These are phyloP conservation scores for Trametopsis cervina DNA, from an alignment of 768 basidiomycete genomes.

Conservation along the genomic window DNA sequence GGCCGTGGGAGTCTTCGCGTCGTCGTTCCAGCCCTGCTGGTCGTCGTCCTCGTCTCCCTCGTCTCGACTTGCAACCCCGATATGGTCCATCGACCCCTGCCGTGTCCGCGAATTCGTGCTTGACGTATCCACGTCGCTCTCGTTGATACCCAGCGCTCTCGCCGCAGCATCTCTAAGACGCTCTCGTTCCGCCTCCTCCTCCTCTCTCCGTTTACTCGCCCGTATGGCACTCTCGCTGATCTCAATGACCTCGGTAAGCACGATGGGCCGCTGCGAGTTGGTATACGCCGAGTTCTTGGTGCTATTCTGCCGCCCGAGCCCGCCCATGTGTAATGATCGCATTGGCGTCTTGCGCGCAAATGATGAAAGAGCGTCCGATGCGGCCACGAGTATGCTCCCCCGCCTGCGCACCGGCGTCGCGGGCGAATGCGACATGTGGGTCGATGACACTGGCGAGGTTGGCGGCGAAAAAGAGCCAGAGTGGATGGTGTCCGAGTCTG, in stretches of 20 bases:
- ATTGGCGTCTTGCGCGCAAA: slow-evolving; percentile 9
- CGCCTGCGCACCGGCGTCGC: slow-evolving; percentile 11
- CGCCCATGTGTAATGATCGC: slow-evolving; percentile 13
- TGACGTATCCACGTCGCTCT: slow-evolving; percentile 32
- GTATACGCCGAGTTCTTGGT: background rate
- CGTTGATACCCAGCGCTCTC: slow-evolving; percentile 64
- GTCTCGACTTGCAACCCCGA: slow-evolving; percentile 8
- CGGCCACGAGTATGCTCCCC: slow-evolving; percentile 19
- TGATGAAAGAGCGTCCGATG: slow-evolving; percentile 19
- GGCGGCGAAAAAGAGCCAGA: background rate
- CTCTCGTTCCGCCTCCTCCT: slow-evolving; percentile 67
- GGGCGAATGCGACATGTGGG: slow-evolving; percentile 8
- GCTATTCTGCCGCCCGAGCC: slow-evolving; percentile 16
- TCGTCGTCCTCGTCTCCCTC: slow-evolving; percentile 33
- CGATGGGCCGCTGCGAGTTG: slow-evolving; percentile 26
- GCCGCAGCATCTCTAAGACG: slow-evolving; percentile 72
- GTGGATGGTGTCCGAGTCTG: slow-evolving; percentile 4
- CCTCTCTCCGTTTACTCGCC: slow-evolving; percentile 24
- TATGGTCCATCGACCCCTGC: slow-evolving; percentile 19
- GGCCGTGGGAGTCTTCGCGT: slow-evolving; percentile 1
- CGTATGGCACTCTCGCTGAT: slow-evolving; percentile 31
- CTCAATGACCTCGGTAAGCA: slow-evolving; percentile 69
- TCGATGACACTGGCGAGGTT: slow-evolving; percentile 2
- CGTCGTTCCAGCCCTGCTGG: slow-evolving; percentile 19
- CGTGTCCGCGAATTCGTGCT: slow-evolving; percentile 9